Base-by-base conservation (phyloP, 345 rosid species). In the Gossypium turneri region DNA sequence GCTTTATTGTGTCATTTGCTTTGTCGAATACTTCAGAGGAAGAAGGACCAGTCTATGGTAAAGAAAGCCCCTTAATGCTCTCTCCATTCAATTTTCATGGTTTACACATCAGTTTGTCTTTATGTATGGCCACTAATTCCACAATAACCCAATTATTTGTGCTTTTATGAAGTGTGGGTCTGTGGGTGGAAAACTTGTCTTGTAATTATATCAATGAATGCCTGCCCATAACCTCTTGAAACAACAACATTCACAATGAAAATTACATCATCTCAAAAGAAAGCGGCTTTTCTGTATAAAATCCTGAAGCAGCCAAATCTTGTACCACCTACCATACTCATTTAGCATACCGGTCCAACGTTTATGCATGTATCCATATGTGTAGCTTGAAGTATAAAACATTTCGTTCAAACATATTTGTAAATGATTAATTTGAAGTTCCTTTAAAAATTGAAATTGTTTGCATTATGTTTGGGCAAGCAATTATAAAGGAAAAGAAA, bases 61-160 rank as follows among this genome's bases (percentile, higher is more conserved):
- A 9, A 72, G 44, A 22, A 65, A 4, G 51, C 3, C 3, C 5
- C 22, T 29, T 69, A 51, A 69, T 50, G 59, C 24, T 5, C 15
- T 24, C 22, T 68, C 72, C 70, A 44, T 65, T 65, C 3, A 12
- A 24, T 27, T 61, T 27, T 29, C 66, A 51, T 24, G 58, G 58
- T 43, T 68, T 50, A 68, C 43, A 11, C 72, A 50, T 68, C 58
- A 50, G 58, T 25, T 50, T 68, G 72, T 29, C 47, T 69, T 50
- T 51, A 29, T 29, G 58, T 34, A 52, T 9, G n/a, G 73, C 47
- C 73, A 69, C 73, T 11, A 27, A 51, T 20, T 9, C 72, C 44
- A 51, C 44, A 9, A 68, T 3, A 24, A 25, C 72, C 8, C 73
- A 69, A 69, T 69, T 69, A 51, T 69, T 69, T 51, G 6, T 67